A percentile compares a stretch with the other conserved stretches of the same genome.
Evolutionary conservation across 371 early-diverging fungal species (phyloP).

Genomic region (Thermomucor indicae-seudaticae): DNA sequence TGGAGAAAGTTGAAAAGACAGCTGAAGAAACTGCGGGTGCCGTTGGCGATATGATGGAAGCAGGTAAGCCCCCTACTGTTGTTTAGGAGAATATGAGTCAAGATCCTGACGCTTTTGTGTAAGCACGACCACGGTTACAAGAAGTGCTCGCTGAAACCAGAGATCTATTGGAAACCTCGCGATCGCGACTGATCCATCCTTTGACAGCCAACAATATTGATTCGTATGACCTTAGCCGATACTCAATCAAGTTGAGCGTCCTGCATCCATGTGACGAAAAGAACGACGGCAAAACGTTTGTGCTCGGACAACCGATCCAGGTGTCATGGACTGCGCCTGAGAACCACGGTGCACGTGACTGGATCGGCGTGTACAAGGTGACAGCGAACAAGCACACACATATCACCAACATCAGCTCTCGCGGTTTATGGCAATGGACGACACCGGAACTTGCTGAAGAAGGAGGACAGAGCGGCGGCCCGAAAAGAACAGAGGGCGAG

Average conservation of each 20-base stretch:
- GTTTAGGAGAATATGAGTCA: neutral
- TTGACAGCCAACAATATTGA: slow-evolving; percentile 45
- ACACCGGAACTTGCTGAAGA: slow-evolving; percentile 4
- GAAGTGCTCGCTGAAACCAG: slow-evolving; percentile 58
- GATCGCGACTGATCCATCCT: slow-evolving; percentile 33
- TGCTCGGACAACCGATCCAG: slow-evolving; percentile 69
- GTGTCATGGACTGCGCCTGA: slow-evolving; percentile 72
- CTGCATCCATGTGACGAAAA: too few relatives aligned
- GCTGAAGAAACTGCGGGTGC: slow-evolving; percentile 57
- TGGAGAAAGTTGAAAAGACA: slow-evolving; percentile 54
- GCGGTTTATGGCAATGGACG: slow-evolving; percentile 60
- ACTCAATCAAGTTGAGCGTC: slow-evolving; percentile 39
- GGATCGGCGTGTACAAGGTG: slow-evolving; percentile 90
- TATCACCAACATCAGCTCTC: slow-evolving; percentile 72
- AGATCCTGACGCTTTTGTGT: neutral
- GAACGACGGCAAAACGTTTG: slow-evolving; percentile 12
- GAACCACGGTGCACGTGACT: slow-evolving; percentile 74
- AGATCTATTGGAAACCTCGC: slow-evolving; percentile 46
- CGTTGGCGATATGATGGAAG: slow-evolving; percentile 41
- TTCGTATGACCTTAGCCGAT: slow-evolving; percentile 47
- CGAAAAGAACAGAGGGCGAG: slow-evolving; percentile 32
- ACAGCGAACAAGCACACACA: slow-evolving; percentile 65
- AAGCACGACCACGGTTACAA: slow-evolving; percentile 49
- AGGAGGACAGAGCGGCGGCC: too few relatives aligned
- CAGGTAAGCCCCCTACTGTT: too few relatives aligned